These are phyloP conservation scores for Hydrangea macrophylla DNA, from an alignment of 148 eudicot species.

Conservation along the genomic window DNA sequence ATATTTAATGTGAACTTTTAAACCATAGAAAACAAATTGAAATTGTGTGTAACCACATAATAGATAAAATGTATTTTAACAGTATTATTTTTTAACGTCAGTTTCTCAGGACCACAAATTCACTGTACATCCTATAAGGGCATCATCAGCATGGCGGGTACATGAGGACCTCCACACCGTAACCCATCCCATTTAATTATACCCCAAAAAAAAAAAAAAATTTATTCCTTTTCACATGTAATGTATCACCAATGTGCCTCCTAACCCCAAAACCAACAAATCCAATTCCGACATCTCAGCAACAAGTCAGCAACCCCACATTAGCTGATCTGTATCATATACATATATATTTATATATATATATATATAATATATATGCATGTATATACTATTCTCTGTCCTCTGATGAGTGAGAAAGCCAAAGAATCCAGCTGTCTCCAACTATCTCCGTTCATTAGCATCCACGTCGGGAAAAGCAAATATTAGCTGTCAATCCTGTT, in stretches of 20 bases:
- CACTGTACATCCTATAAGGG: background rate
- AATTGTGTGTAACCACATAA: too few species aligned
- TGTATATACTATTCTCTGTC: background rate
- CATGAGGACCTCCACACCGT: background rate
- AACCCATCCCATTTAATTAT: background rate
- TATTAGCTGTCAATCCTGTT: conserved; percentile 6
- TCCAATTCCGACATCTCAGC: conserved; percentile 15
- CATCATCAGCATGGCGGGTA: background rate
- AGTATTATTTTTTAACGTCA: too few species aligned
- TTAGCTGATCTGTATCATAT: background rate
- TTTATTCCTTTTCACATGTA: background rate
- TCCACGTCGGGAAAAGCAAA: conserved; percentile 15
- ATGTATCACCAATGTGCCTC: background rate
- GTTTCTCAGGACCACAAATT: background rate
- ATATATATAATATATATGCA: background rate
- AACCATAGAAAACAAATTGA: too few species aligned
- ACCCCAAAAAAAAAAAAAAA: background rate
- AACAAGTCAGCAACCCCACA: background rate
- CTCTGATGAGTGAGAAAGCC: background rate
- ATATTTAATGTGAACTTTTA: too few species aligned
- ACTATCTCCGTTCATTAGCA: background rate
- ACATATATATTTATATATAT: background rate
- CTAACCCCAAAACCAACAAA: conserved; percentile 8
- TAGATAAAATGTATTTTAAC: too few species aligned
- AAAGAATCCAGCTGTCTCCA: conserved; percentile 30